Conservation (phyloP, 345 rosid species). For the Raphanus sativus region DNA sequence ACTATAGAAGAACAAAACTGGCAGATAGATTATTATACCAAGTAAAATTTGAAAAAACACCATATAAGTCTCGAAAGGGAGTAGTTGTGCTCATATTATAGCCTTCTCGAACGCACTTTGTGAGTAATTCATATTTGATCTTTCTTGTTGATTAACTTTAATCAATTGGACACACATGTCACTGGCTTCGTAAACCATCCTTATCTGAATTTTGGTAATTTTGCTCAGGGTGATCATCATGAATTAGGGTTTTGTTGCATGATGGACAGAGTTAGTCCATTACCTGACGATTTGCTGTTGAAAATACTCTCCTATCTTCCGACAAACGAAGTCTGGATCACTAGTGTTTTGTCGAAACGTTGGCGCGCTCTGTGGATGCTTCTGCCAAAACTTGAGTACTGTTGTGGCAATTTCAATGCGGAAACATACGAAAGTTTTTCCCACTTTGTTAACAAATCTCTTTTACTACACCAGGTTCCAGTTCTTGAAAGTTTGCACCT, state of each 20-base stretch:
- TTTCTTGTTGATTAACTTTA: not conserved
- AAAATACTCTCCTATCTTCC: slow-evolving; percentile 1
- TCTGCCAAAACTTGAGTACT: not conserved
- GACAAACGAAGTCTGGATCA: not conserved
- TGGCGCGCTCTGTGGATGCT: slow-evolving; percentile 8
- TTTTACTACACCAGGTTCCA: not conserved
- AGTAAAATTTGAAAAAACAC: not conserved
- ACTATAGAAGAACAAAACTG: not conserved
- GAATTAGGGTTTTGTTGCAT: not conserved
- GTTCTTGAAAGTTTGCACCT: not conserved
- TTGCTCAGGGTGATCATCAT: not conserved
- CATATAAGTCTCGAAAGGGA: not conserved
- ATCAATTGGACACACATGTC: not conserved
- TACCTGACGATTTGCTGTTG: slow-evolving; percentile 8
- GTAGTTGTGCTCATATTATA: not conserved
- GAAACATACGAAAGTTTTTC: not conserved
- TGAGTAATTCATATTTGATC: not conserved
- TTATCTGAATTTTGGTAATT: not conserved
- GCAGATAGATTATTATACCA: not conserved
- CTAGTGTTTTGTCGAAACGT: slow-evolving; percentile 5
- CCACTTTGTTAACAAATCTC: not conserved
- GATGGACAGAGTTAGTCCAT: not conserved
- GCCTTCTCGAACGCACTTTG: not conserved
- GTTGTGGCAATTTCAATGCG: not conserved
- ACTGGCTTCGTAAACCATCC: not conserved